Evolutionary conservation across 1,139 yeast species (phyloP).

Genomic region (Suhomyces kunorum): DNA sequence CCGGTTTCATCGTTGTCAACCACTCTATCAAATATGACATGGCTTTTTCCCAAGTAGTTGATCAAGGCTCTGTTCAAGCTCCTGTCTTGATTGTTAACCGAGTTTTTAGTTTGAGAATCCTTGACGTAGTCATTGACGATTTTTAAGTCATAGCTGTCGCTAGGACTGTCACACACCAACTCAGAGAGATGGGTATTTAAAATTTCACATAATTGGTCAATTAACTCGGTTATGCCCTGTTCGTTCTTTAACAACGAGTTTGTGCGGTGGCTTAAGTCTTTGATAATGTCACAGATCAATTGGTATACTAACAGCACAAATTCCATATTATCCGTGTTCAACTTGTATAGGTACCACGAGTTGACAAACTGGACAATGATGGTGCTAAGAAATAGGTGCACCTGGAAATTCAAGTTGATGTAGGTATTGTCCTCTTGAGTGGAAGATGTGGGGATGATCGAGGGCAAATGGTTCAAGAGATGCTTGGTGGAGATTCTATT

Average conservation of each 20-base stretch:
- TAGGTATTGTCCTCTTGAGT: slow-evolving; percentile 14
- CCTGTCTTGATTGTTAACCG: slow-evolving; percentile 7
- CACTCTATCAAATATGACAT: slow-evolving; percentile 17
- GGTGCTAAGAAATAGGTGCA: slow-evolving; percentile 40
- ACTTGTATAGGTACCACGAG: slow-evolving; percentile 43
- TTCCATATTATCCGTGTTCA: slow-evolving; percentile 42
- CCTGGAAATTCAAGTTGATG: slow-evolving; percentile 32
- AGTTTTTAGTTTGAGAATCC: slow-evolving; percentile 1
- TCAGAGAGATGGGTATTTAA: slow-evolving; percentile 32
- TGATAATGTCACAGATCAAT: slow-evolving; percentile 32
- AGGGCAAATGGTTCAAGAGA: slow-evolving; percentile 32
- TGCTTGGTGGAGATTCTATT: slow-evolving; percentile 29
- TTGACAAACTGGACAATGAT: slow-evolving; percentile 37
- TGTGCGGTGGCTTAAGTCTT: slow-evolving; percentile 26
- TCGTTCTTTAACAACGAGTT: slow-evolving; percentile 18
- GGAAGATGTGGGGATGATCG: slow-evolving; percentile 21
- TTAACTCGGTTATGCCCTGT: slow-evolving; percentile 17
- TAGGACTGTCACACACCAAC: slow-evolving; percentile 16
- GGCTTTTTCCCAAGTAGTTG: slow-evolving; percentile 15
- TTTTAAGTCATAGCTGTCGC: slow-evolving; percentile 9
- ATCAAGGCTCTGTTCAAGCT: background rate
- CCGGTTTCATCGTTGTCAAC: background rate
- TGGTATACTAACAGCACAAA: slow-evolving; percentile 36
- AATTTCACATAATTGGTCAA: slow-evolving; percentile 30
- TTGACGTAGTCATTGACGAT: slow-evolving; percentile 6